These are phyloP conservation scores for Malus sieversii DNA, from an alignment of 306 rosid genomes.

Conservation along the genomic window DNA sequence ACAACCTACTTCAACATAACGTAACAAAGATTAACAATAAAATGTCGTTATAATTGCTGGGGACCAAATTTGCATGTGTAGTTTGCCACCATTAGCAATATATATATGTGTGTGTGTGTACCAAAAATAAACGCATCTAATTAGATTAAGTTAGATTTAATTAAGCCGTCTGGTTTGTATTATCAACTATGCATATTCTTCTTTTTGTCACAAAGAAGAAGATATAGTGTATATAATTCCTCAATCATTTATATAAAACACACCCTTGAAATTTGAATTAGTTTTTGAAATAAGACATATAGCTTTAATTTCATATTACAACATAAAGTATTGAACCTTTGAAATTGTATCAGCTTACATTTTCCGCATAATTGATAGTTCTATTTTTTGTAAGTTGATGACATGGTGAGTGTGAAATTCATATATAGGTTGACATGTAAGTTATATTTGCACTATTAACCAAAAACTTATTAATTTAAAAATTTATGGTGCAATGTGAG, in stretches of 20 bases:
- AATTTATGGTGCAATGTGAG: too few species aligned
- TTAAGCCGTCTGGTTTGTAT: neutral
- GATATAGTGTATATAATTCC: neutral
- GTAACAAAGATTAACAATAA: neutral
- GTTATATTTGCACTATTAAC: too few species aligned
- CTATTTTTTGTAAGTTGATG: too few species aligned
- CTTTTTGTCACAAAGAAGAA: neutral
- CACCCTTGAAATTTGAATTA: neutral
- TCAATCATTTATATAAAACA: neutral
- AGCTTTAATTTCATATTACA: neutral
- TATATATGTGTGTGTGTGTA: too few species aligned
- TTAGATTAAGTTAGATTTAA: neutral
- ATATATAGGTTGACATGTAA: too few species aligned
- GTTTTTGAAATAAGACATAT: too few species aligned
- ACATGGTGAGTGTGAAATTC: too few species aligned
- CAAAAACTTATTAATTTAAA: too few species aligned
- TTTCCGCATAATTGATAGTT: neutral
- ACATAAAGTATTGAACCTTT: too few species aligned
- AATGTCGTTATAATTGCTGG: neutral
- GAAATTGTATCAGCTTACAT: neutral
- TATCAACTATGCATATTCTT: neutral
- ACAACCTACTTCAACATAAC: neutral
- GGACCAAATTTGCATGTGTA: constrained; percentile 4
- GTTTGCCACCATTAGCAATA: neutral
- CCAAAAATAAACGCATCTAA: neutral